Percentiles rank a stretch among this genome's conserved stretches.
These are phyloP conservation scores for Tolypocladium nubicola DNA, from an alignment of 2,329 filamentous ascomycete genomes.

Conservation along the genomic window DNA sequence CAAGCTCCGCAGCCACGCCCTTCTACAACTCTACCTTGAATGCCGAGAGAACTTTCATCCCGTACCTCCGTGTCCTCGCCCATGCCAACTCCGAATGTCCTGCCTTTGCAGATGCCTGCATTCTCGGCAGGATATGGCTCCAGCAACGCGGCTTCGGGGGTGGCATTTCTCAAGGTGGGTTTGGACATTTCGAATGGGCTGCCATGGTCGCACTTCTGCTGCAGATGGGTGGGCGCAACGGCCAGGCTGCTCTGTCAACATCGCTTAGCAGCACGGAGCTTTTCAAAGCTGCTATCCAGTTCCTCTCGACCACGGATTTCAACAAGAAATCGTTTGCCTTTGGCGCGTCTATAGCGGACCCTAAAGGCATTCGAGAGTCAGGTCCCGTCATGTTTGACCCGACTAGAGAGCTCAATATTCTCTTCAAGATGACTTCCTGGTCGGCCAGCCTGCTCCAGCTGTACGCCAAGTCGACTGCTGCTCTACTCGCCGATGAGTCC, in stretches of 20 bases:
- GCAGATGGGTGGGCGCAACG: constrained; percentile 63
- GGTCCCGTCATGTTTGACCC: constrained; percentile 72
- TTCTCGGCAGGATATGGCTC: constrained; percentile 82
- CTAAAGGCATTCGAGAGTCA: constrained; percentile 28
- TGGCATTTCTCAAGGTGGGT: constrained; percentile 63
- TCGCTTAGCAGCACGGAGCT: constrained; percentile 86
- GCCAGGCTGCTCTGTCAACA: constrained; percentile 60
- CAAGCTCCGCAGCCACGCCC: constrained; percentile 46
- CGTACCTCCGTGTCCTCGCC: constrained; percentile 68
- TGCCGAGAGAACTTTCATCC: constrained; percentile 61
- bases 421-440: constrained; percentile 86
- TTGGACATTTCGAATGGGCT: constrained; percentile 89
- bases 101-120: constrained; percentile 71
- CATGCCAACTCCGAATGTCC: constrained; percentile 57
- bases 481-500: constrained; percentile 61
- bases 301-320: constrained; percentile 65
- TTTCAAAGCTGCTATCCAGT: constrained; percentile 91
- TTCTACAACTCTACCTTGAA: constrained; percentile 85
- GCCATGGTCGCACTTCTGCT: constrained; percentile 70
- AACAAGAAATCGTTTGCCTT: constrained; percentile 52
- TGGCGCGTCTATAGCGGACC: constrained; percentile 18
- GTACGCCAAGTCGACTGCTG: constrained; percentile 64
- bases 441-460: constrained; percentile 65
- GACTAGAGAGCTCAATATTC: constrained; percentile 62
- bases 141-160: constrained; percentile 74